phyloP scores from a whole-genome alignment of 2,329 filamentous ascomycete species.

The Didymella exigua region DNA sequence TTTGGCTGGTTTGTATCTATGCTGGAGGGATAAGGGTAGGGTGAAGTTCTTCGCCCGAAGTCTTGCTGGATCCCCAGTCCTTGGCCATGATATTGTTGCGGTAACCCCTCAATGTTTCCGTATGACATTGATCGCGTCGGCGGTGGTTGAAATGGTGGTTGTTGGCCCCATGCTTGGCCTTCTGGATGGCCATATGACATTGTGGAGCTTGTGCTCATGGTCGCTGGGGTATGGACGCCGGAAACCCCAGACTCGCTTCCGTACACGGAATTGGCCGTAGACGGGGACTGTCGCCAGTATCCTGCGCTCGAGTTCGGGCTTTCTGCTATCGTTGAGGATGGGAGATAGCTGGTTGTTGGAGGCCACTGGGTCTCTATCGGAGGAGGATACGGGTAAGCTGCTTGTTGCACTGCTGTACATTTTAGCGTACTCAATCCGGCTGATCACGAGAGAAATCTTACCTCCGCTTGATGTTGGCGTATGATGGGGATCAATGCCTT shows the following conservation, averaged over 20 bases:
- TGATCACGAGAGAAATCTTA: slow-evolving; percentile 21
- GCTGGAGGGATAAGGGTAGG: slow-evolving; percentile 41
- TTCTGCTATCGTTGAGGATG: slow-evolving; percentile 45
- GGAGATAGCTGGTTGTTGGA: slow-evolving; percentile 37
- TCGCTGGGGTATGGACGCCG: slow-evolving; percentile 41
- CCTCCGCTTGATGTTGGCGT: slow-evolving; percentile 31
- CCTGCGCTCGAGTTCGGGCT: slow-evolving; percentile 39
- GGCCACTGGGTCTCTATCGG: slow-evolving; percentile 47
- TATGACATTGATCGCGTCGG: slow-evolving; percentile 49
- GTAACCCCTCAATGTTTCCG: slow-evolving; percentile 46
- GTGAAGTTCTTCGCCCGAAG: slow-evolving; percentile 40
- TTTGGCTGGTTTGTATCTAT: slow-evolving; percentile 42
- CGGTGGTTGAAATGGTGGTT: slow-evolving; percentile 39
- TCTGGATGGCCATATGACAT: slow-evolving; percentile 45
- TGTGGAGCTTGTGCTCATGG: slow-evolving; percentile 45
- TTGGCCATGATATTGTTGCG: slow-evolving; percentile 40
- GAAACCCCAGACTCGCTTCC: slow-evolving; percentile 46
- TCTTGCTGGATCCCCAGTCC: slow-evolving; percentile 43
- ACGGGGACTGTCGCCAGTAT: slow-evolving; percentile 46
- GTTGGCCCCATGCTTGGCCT: slow-evolving; percentile 35
- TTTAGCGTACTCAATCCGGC: slow-evolving; percentile 20
- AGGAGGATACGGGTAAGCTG: slow-evolving; percentile 42
- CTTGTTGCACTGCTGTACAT: slow-evolving; percentile 38
- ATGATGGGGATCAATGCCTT: slow-evolving; percentile 37
- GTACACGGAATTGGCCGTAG: slow-evolving; percentile 43